A percentile compares a stretch with the other conserved stretches of the same genome.
These are phyloP conservation scores for Cordyceps fumosorosea DNA, from an alignment of 2,329 filamentous ascomycete genomes.

Conservation along the genomic window DNA sequence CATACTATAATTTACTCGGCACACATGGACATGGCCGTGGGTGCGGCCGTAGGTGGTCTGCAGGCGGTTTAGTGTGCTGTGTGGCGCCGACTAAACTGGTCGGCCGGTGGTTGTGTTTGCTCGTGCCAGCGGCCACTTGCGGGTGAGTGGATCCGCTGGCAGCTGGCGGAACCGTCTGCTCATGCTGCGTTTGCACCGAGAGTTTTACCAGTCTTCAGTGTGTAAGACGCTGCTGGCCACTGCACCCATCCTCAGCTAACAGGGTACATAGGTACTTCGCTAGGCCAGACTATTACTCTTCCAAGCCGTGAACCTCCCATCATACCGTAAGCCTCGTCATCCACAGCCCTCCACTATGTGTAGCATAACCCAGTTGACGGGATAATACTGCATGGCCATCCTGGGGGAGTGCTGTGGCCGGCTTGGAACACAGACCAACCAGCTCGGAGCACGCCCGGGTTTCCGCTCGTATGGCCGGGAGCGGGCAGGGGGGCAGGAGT, in stretches of 20 bases:
- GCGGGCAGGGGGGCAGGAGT: not conserved
- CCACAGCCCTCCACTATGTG: slow-evolving; percentile 11
- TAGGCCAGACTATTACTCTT: slow-evolving; percentile 7
- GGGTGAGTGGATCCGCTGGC: not conserved
- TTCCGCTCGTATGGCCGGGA: slow-evolving; percentile 11
- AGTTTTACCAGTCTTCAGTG: not conserved
- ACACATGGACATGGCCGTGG: too few relatives aligned
- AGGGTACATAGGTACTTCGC: not conserved
- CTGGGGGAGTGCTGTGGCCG: not conserved
- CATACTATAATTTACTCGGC: not conserved
- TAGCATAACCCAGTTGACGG: slow-evolving; percentile 9
- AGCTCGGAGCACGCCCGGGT: slow-evolving; percentile 8
- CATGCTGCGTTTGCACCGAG: not conserved
- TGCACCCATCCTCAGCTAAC: not conserved
- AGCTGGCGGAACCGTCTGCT: not conserved
- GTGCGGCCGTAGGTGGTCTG: too few relatives aligned
- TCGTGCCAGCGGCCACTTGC: slow-evolving; percentile 11
- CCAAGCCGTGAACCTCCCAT: slow-evolving; percentile 6
- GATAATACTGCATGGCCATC: slow-evolving; percentile 12
- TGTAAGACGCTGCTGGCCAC: not conserved
- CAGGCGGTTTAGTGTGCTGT: too few relatives aligned
- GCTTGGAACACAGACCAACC: not conserved
- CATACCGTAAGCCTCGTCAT: slow-evolving; percentile 10
- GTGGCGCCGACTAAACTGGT: slow-evolving; percentile 2
- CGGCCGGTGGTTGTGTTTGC: slow-evolving; percentile 11